Evolutionary conservation across 495 filamentous ascomycete species (phyloP).

Genomic region (Astrocystis sublimbata): DNA sequence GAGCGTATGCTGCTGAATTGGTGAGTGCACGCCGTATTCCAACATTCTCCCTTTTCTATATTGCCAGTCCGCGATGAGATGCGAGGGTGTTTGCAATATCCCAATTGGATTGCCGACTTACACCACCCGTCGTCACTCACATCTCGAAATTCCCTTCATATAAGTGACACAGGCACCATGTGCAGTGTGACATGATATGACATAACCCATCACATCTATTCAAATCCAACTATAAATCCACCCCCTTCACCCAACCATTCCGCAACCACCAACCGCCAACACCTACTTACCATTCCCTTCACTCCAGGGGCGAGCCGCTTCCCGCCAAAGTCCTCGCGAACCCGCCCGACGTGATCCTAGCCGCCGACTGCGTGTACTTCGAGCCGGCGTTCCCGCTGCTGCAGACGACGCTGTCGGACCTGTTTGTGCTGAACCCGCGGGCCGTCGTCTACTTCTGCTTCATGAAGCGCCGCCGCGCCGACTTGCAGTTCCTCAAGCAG

Average conservation of each 20-base stretch:
- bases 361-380: conserved; percentile 96
- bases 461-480: conserved; percentile 80
- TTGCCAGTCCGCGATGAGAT: background rate
- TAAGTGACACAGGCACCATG: too few relatives aligned
- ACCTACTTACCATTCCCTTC: background rate
- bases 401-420: conserved; percentile 69
- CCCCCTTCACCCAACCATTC: background rate
- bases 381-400: conserved; percentile 91
- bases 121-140: too few relatives aligned
- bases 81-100: background rate
- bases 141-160: too few relatives aligned
- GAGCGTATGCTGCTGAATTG: conserved; percentile 71
- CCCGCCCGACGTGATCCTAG: conserved; percentile 77
- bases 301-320: conserved; percentile 55
- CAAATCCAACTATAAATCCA: too few relatives aligned
- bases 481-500: conserved; percentile 69
- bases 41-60: background rate
- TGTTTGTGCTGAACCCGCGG: conserved; percentile 53
- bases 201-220: too few relatives aligned
- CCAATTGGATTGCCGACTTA: background rate
- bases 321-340: conserved; percentile 44
- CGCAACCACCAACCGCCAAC: background rate
- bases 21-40: conserved; percentile 47
- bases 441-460: conserved; percentile 91
- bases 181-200: too few relatives aligned